Evolutionary conservation across 2,329 filamentous ascomycete species (phyloP), one percentile per base, ranked within the genome.

Genomic region (Epicoccum sorghinum): DNA sequence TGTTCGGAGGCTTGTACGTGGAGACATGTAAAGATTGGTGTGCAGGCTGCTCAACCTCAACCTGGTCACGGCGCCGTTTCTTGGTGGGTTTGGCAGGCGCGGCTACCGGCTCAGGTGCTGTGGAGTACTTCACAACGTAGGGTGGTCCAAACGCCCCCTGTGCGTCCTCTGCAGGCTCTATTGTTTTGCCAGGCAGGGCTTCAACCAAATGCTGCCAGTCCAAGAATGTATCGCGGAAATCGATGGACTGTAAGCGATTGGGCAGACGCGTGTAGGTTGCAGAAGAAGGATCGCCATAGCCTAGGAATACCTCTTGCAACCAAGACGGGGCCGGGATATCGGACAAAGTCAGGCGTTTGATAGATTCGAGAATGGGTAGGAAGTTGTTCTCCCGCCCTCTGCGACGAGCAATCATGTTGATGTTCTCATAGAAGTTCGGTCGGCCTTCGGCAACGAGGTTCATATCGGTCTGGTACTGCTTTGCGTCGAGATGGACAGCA

Each of bases 271-370:
- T 91, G 77, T 96, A 96, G 22, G 86, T 89, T 30, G 95, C 95
- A 54, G 90, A 88, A 27, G 91, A 85, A 53, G 95, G 93, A 74
- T 99, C 93, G 41, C 95, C 95, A 72, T 96, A 98, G 3, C 95
- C 95, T n/a, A 99, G 80, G 74, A 98, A 99, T 8, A 98, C 93
- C 63, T 98, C 95, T 67, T 96, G 91, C 38, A 99, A 81, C 95
- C 95, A 99, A 2, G 88, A 85, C 12, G 95, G 92, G 48, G 98
- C 82, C 6, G 90, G 89, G 18, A 93, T 87, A 64, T 96, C 90
- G 0, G 92, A 92, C 30, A 96, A 80, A 2, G 91, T 89, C 27
- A 99, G 83, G 60, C 86, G 90, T 68, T 89, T 90, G 69, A 99
- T 96, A 1, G 93, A 96, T 66, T 97, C 90, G 32, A 99, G 81